Evolutionary conservation across 257 asterid species (phyloP).

Genomic region (Mentha longifolia): DNA sequence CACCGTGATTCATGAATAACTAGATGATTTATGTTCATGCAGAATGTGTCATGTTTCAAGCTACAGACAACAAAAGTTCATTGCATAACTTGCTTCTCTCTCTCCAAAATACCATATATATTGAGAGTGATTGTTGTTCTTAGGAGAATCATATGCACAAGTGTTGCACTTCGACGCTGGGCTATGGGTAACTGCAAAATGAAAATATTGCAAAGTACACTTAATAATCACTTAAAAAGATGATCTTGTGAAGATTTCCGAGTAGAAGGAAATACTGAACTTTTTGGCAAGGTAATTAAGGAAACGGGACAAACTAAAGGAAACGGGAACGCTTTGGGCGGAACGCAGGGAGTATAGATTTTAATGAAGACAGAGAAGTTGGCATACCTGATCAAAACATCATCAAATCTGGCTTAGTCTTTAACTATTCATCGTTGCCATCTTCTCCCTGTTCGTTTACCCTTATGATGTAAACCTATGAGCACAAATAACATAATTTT

Average conservation of each 20-base stretch:
- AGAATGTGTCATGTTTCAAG: background rate
- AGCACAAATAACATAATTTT: background rate
- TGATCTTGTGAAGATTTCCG: too few species aligned
- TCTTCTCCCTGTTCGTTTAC: conserved; percentile 45
- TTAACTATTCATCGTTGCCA: conserved; percentile 7
- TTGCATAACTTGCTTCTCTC: background rate
- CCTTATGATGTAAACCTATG: conserved; percentile 55
- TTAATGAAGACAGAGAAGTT: background rate
- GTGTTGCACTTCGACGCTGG: background rate
- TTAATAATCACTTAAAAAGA: too few species aligned
- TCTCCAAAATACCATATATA: background rate
- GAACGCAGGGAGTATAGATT: too few species aligned
- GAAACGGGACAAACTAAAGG: too few species aligned
- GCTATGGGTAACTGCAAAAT: background rate
- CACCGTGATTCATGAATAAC: background rate
- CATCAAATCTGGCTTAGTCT: conserved; percentile 6
- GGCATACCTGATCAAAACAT: conserved; percentile 25
- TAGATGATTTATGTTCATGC: background rate
- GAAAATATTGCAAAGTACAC: background rate
- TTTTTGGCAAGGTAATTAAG: too few species aligned
- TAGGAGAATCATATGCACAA: background rate
- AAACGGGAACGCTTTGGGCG: too few species aligned
- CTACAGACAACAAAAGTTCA: background rate
- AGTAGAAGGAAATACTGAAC: too few species aligned
- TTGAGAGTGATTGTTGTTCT: background rate